phyloP scores from a whole-genome alignment of 331 rosid genomes.

The Pyracantha coccinea region DNA sequence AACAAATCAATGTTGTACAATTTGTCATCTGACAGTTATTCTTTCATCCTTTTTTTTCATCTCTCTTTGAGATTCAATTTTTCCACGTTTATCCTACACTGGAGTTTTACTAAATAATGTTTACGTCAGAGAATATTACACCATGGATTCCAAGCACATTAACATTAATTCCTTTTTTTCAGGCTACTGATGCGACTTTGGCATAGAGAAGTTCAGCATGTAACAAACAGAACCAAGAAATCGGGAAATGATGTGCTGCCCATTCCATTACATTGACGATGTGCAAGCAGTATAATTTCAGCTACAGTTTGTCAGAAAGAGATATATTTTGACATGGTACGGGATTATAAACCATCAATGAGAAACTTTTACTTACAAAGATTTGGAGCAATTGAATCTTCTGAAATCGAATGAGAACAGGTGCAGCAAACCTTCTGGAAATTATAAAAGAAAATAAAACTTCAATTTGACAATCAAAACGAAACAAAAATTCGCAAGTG shows the following conservation, averaged over 20 bases:
- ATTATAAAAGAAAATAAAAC: slow-evolving; percentile 3
- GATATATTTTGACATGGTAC: not conserved
- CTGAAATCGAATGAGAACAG: slow-evolving; percentile 74
- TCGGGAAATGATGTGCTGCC: not conserved
- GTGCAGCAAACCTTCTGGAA: slow-evolving; percentile 82
- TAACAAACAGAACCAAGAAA: not conserved
- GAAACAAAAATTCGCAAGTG: not conserved
- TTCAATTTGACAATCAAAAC: not conserved
- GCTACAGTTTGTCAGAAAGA: not conserved
- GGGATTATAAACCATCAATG: not conserved
- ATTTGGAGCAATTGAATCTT: slow-evolving; percentile 80
- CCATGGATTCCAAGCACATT: no score
- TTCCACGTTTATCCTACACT: not conserved
- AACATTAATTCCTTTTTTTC: not conserved
- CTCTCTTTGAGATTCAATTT: not conserved
- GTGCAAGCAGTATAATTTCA: no score
- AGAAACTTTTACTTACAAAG: slow-evolving; percentile 51
- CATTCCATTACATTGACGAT: not conserved
- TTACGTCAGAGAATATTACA: no score
- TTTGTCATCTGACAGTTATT: not conserved
- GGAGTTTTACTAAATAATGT: not conserved
- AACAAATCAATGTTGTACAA: not conserved
- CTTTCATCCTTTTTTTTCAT: not conserved
- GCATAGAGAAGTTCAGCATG: not conserved
- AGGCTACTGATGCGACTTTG: not conserved